Percentiles rank a stretch among this genome's conserved stretches.
phyloP scores from a whole-genome alignment of 2,329 filamentous ascomycete genomes.

The Clathrospora elynae region DNA sequence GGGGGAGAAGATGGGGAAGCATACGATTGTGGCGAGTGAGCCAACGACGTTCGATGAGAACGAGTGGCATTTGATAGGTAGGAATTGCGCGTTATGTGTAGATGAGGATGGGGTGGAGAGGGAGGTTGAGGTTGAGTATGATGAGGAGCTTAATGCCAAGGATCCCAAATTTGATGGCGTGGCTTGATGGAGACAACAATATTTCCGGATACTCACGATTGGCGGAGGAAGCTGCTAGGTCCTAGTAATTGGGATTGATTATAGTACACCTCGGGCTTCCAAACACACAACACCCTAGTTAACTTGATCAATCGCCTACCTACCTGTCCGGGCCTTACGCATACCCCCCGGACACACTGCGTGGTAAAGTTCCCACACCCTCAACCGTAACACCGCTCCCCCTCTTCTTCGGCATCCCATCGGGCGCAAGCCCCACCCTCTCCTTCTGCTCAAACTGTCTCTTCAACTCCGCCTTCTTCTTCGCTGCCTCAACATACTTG shows the following conservation, averaged over 20 bases:
- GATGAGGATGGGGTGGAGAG: slow-evolving; percentile 49
- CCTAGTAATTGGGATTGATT: too few species aligned
- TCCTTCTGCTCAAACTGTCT: slow-evolving; percentile 31
- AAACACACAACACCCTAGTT: neutral
- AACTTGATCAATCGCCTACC: too few species aligned
- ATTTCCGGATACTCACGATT: too few species aligned
- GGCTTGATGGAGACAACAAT: too few species aligned
- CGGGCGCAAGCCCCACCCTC: slow-evolving; percentile 33
- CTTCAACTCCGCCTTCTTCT: slow-evolving; percentile 28
- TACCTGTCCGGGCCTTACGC: slow-evolving; percentile 8
- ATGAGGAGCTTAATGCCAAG: slow-evolving; percentile 46
- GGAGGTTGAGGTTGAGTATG: slow-evolving; percentile 47
- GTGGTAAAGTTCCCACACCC: slow-evolving; percentile 32
- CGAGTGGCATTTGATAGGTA: slow-evolving; percentile 59
- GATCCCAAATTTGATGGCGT: slow-evolving; percentile 42
- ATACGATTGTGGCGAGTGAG: slow-evolving; percentile 61
- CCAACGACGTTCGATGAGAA: slow-evolving; percentile 59
- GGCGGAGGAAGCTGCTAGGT: too few species aligned
- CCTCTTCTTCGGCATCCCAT: slow-evolving; percentile 21
- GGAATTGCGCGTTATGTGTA: slow-evolving; percentile 54
- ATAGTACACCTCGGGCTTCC: neutral
- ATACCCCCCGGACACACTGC: slow-evolving; percentile 24
- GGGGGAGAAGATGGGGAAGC: slow-evolving; percentile 54
- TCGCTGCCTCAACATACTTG: slow-evolving; percentile 32
- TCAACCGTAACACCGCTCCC: slow-evolving; percentile 34